Conservation (phyloP, 2,329 filamentous ascomycete genomes). For the Xylaria hypoxylon region DNA sequence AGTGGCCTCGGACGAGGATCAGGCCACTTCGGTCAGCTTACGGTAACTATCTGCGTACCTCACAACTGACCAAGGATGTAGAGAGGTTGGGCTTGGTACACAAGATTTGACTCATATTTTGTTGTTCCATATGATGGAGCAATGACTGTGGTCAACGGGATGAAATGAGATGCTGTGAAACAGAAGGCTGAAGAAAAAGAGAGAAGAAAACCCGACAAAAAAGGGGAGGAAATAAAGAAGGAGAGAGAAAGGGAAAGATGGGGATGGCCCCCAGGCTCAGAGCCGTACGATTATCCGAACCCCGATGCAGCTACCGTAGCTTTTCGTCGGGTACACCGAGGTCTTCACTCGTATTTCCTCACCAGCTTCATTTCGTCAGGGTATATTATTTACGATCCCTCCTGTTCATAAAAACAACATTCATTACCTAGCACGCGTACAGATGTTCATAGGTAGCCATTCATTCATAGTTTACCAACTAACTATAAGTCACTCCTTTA, state of each 20-base stretch:
- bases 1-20: slow-evolving; percentile 11
- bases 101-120: not conserved
- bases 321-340: not conserved
- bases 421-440: slow-evolving; percentile 1
- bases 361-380: slow-evolving; percentile 14
- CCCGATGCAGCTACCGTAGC: not conserved
- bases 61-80: not conserved
- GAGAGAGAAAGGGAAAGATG: not conserved
- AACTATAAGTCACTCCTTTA: slow-evolving; percentile 24
- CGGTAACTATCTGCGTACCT: not conserved
- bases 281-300: not conserved
- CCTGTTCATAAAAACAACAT: not conserved
- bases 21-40: slow-evolving; percentile 13
- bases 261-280: not conserved
- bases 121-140: not conserved
- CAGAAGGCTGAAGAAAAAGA: not conserved
- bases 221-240: not conserved
- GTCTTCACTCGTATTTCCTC: not conserved
- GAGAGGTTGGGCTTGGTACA: not conserved
- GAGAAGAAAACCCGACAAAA: not conserved
- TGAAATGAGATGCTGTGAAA: not conserved
- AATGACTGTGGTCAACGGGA: not conserved
- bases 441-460: slow-evolving; percentile 11
- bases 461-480: slow-evolving; percentile 27
- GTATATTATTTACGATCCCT: not conserved